Base-by-base conservation (phyloP, 2,329 filamentous ascomycete species). In the Penicillium vulpinum region DNA sequence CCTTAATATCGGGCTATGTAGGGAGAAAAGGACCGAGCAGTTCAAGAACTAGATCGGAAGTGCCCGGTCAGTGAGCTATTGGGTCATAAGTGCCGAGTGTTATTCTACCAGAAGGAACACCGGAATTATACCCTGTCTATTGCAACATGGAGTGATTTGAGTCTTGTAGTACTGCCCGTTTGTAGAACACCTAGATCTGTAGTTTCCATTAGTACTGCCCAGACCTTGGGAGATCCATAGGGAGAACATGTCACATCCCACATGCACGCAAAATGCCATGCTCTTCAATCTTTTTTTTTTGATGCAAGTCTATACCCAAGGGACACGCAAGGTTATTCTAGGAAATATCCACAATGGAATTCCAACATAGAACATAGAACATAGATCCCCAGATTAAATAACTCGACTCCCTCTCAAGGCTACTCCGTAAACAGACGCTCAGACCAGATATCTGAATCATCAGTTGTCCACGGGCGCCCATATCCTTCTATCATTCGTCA, bases 401-500 rank as follows among this genome's bases (percentile, higher is more conserved):
- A n/a, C n/a, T n/a, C n/a, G n/a, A n/a, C n/a, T n/a, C n/a, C n/a
- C n/a, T n/a, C n/a, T n/a, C n/a, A n/a, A n/a, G n/a, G n/a, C n/a
- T n/a, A n/a, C n/a, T n/a, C n/a, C n/a, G n/a, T 21, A 45, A 31
- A 45, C 22, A 31, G 18, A n/a, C 31, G 45, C 45, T 48, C 35
- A 35, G 46, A 26, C 22, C 7, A 28, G 13, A 15, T 44, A 31
- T 46, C 15, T 29, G 28, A 26, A 40, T 43, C 48, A 51, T 21
- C 24, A 18, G 33, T 38, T 33, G 9, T 24, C 53, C 63, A 69
- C 67, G 67, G 63, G 67, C 49, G 47, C 59, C 9, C 26, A 58
- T 6, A 57, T 51, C 39, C 56, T 36, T 11, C 56, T 63, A 58
- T 62, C 61, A 70, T 70, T 70, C 67, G 67, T 60, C 66, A 52